These are phyloP conservation scores for Helotiales sp. DNA, from an alignment of 2,329 filamentous ascomycete genomes.

Conservation along the genomic window DNA sequence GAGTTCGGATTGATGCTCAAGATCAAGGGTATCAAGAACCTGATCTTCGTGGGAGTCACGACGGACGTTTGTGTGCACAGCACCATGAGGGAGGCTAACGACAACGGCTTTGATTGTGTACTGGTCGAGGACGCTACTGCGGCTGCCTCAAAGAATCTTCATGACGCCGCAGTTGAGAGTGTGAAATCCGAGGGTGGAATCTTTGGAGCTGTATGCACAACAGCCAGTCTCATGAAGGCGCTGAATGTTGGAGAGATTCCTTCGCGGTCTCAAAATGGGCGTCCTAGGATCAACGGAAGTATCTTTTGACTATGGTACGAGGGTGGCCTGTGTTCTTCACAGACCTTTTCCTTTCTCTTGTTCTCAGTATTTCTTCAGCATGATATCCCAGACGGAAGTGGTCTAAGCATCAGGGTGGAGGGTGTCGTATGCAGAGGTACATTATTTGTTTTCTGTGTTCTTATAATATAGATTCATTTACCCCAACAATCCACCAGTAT, in stretches of 20 bases:
- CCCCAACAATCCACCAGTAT: too few species aligned
- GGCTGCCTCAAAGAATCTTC: slow-evolving; percentile 30
- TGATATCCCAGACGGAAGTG: background rate
- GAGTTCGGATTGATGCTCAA: slow-evolving; percentile 36
- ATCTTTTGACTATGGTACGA: background rate
- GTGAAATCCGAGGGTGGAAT: slow-evolving; percentile 38
- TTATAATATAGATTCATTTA: too few species aligned
- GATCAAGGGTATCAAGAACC: slow-evolving; percentile 34
- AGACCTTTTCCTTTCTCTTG: background rate
- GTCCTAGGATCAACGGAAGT: background rate
- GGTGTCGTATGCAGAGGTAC: too few species aligned
- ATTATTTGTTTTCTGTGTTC: too few species aligned
- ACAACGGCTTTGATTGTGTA: slow-evolving; percentile 36
- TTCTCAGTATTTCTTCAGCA: background rate
- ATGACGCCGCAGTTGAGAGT: slow-evolving; percentile 33
- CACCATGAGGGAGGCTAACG: slow-evolving; percentile 39
- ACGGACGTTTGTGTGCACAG: slow-evolving; percentile 39
- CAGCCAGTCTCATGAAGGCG: slow-evolving; percentile 21
- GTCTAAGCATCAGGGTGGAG: too few species aligned
- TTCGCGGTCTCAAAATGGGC: background rate
- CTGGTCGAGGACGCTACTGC: slow-evolving; percentile 35
- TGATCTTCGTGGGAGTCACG: slow-evolving; percentile 37
- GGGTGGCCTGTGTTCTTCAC: background rate
- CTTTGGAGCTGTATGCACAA: slow-evolving; percentile 35
- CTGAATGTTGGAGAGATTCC: background rate